Evolutionary conservation across 2,329 filamentous ascomycete genomes (phyloP).

Genomic region (Neofusicoccum laricinum): DNA sequence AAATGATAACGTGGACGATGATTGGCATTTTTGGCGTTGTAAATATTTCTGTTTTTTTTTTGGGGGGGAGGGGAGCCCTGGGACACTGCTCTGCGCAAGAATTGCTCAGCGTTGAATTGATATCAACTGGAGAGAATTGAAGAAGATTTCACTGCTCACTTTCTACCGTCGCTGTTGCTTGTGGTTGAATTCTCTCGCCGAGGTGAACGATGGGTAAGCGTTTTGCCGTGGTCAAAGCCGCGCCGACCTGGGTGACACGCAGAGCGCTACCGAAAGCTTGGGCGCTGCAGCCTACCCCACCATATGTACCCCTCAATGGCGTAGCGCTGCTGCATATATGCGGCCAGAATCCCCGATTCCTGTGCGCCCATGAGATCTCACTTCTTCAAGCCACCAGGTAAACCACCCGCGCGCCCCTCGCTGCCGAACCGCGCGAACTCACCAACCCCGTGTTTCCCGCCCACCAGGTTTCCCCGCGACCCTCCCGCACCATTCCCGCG

Average conservation of each 20-base stretch:
- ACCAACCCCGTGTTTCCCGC: neutral
- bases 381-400: neutral
- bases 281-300: neutral
- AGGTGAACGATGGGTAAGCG: neutral
- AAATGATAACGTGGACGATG: neutral
- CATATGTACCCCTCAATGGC: neutral
- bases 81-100: neutral
- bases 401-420: neutral
- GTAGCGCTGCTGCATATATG: neutral
- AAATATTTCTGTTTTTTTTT: slow-evolving; percentile 1
- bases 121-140: neutral
- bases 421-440: too few species aligned
- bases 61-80: too few species aligned
- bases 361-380: neutral
- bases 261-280: neutral
- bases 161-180: too few species aligned
- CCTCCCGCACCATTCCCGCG: neutral
- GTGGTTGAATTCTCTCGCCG: neutral
- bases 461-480: neutral
- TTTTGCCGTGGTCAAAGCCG: neutral
- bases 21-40: slow-evolving; percentile 10
- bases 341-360: neutral
- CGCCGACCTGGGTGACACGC: neutral
- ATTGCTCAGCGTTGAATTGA: neutral
- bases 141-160: neutral